Conservation (phyloP, 306 rosid genomes). For the Citrullus mucosospermus region DNA sequence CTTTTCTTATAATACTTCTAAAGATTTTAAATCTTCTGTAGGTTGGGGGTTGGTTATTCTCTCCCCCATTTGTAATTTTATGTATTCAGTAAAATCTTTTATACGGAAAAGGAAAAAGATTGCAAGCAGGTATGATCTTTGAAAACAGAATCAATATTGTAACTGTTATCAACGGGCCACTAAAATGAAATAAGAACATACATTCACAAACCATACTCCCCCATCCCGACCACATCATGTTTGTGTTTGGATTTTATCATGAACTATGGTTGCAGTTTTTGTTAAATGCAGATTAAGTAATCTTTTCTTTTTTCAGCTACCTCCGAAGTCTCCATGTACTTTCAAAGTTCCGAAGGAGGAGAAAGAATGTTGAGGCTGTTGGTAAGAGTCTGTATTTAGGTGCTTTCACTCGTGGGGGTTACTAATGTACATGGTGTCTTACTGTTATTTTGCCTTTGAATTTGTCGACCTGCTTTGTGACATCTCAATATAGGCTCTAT, state of each 20-base stretch:
- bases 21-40: not conserved
- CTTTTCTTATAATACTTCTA: not conserved
- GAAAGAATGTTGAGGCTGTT: constrained; percentile 6
- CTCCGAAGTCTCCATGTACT: constrained; percentile 7
- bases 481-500: not conserved
- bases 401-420: not conserved
- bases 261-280: not conserved
- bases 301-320: constrained; percentile 6
- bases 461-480: constrained; percentile 4
- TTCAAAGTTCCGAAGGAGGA: constrained; percentile 7
- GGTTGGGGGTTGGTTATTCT: not conserved
- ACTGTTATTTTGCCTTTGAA: not conserved
- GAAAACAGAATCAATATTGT: not conserved
- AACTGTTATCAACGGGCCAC: not conserved
- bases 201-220: not conserved
- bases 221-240: not conserved
- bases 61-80: not conserved
- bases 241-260: not conserved
- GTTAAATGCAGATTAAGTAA: not conserved
- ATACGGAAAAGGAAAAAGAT: not conserved
- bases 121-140: not conserved
- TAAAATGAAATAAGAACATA: not conserved
- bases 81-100: not conserved
- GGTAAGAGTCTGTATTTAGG: constrained; percentile 7
- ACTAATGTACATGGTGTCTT: not conserved